Evolutionary conservation across 192 early-diverging fungal genomes (phyloP).

Genomic region (Coemansia sp.): DNA sequence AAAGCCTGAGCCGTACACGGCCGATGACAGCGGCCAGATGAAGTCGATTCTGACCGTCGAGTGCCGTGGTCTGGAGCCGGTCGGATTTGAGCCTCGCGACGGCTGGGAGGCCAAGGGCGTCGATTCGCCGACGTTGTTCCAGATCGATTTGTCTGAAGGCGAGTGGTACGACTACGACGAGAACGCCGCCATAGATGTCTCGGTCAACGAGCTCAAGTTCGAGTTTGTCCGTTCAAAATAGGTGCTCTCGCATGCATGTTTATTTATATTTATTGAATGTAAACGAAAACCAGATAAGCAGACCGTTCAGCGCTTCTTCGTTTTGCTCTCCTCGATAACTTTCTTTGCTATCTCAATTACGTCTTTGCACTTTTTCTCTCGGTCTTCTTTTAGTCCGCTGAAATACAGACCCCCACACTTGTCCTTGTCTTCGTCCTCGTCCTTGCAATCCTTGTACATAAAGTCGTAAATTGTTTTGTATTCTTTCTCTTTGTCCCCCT

Average conservation of each 20-base stretch:
- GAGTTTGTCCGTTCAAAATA: slow-evolving; percentile 24
- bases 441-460: no score
- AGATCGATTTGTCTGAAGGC: slow-evolving; percentile 76
- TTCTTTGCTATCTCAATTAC: background rate
- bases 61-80: slow-evolving; percentile 80
- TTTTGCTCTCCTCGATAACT: background rate
- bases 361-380: no score
- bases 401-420: no score
- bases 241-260: no score
- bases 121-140: slow-evolving; percentile 72
- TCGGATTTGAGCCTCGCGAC: slow-evolving; percentile 67
- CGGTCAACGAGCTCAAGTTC: slow-evolving; percentile 34
- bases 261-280: no score
- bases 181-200: slow-evolving; percentile 42
- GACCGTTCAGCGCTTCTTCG: no score
- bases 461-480: no score
- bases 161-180: slow-evolving; percentile 94
- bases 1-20: slow-evolving; percentile 22
- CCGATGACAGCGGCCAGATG: slow-evolving; percentile 61
- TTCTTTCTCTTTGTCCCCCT: background rate
- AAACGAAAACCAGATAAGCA: no score
- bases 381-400: no score
- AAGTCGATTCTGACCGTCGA: slow-evolving; percentile 70
- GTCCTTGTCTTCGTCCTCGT: no score
- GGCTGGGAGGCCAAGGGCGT: slow-evolving; percentile 70